Percentiles rank a stretch among this genome's conserved stretches.
phyloP scores from a whole-genome alignment of 257 asterid genomes.

The Forsythia suspensa region DNA sequence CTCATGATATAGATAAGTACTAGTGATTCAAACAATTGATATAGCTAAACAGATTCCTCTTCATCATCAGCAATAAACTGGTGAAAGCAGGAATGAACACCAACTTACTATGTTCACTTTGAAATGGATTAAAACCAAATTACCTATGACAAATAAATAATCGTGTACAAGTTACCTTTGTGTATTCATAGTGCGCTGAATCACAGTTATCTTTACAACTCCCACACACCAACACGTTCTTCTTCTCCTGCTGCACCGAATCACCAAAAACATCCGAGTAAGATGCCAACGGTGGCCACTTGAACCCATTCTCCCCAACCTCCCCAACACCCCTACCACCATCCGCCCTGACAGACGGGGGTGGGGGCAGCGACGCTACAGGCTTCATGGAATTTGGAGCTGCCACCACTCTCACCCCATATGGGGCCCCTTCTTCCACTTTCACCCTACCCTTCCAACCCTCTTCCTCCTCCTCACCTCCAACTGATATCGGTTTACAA shows the following conservation, averaged over 20 bases:
- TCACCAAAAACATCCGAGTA: slow-evolving; percentile 77
- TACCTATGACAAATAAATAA: too few species aligned
- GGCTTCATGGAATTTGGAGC: slow-evolving; percentile 90
- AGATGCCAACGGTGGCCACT: slow-evolving; percentile 74
- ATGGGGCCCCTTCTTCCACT: slow-evolving; percentile 91
- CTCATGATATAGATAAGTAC: slow-evolving; percentile 2
- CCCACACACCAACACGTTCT: slow-evolving; percentile 48
- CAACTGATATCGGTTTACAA: slow-evolving; percentile 19
- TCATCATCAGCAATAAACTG: background rate
- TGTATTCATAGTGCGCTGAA: slow-evolving; percentile 43
- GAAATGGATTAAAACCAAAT: background rate
- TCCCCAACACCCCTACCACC: slow-evolving; percentile 51
- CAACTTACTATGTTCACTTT: background rate
- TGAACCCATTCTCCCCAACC: slow-evolving; percentile 54
- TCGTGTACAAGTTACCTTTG: slow-evolving; percentile 45
- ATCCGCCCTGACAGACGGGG: slow-evolving; percentile 36
- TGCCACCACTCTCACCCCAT: slow-evolving; percentile 90
- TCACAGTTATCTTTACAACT: slow-evolving; percentile 69
- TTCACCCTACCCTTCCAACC: slow-evolving; percentile 62
- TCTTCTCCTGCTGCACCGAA: slow-evolving; percentile 50
- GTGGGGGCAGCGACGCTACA: slow-evolving; percentile 42
- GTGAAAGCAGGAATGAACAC: slow-evolving; percentile 2
- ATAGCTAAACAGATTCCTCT: background rate
- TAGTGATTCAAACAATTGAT: background rate
- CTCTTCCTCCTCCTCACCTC: slow-evolving; percentile 49